Percentiles rank a stretch among this genome's conserved stretches.
phyloP scores from a whole-genome alignment of 2,329 filamentous ascomycete species.

The Sarocladiaceae sp. region DNA sequence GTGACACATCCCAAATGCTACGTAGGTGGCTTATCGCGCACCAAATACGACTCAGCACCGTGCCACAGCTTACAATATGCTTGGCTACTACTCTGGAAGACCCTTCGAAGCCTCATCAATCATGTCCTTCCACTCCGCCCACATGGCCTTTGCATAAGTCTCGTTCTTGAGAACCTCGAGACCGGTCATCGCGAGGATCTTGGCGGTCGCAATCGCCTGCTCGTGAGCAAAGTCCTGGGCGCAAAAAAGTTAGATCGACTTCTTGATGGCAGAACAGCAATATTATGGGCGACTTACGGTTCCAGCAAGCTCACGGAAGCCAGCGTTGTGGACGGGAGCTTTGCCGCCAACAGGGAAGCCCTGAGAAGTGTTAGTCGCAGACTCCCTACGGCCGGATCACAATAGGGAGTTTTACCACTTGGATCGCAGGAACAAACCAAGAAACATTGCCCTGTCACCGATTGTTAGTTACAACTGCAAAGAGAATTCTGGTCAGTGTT shows the following conservation, averaged over 20 bases:
- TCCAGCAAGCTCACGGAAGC: conserved; percentile 12
- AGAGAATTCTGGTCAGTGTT: not conserved
- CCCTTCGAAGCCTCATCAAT: conserved; percentile 3
- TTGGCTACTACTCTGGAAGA: not conserved
- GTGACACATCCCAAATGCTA: too few relatives aligned
- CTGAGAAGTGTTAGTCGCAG: not conserved
- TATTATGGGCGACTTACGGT: too few relatives aligned
- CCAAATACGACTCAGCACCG: too few relatives aligned
- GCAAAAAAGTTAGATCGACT: not conserved
- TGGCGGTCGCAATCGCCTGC: conserved; percentile 12
- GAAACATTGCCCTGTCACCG: conserved; percentile 12
- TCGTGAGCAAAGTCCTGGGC: conserved; percentile 12
- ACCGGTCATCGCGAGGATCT: conserved; percentile 12
- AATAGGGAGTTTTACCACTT: conserved; percentile 3
- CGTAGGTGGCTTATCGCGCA: too few relatives aligned
- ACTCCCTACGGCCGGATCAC: not conserved
- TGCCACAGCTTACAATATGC: too few relatives aligned
- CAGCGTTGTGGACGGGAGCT: conserved; percentile 13
- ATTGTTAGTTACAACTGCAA: not conserved
- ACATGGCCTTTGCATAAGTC: conserved; percentile 12
- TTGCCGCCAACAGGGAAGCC: conserved; percentile 12
- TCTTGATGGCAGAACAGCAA: too few relatives aligned
- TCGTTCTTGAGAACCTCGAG: conserved; percentile 14
- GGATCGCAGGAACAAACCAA: conserved; percentile 13
- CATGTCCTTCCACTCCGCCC: conserved; percentile 13